A percentile compares a stretch with the other conserved stretches of the same genome.
These are phyloP conservation scores for Chernovozyma aurita DNA, from an alignment of 1,139 yeast genomes.

Conservation along the genomic window DNA sequence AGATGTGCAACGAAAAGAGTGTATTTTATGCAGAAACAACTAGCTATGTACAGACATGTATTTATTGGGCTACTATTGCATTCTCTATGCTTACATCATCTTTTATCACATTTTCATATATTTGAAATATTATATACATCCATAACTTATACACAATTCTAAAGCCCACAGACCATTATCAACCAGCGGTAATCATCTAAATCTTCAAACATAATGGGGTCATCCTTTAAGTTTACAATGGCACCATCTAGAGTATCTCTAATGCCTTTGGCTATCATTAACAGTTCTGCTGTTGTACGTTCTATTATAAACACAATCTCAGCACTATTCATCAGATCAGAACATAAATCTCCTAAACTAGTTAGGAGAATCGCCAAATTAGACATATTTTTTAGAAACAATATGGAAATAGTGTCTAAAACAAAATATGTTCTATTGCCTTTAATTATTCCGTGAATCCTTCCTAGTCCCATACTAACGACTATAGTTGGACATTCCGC, in stretches of 20 bases:
- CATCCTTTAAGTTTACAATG: neutral
- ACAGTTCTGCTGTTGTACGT: neutral
- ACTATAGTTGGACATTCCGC: neutral
- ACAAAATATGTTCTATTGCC: neutral
- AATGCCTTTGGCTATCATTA: neutral
- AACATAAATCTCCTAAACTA: neutral
- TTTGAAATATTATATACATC: too few relatives aligned
- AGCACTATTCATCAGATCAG: neutral
- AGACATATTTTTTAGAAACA: neutral
- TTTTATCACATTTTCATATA: too few relatives aligned
- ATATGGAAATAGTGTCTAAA: neutral
- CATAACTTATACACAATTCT: too few relatives aligned
- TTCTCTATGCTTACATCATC: too few relatives aligned
- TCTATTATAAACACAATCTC: neutral
- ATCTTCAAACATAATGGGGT: neutral
- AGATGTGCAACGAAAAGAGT: too few relatives aligned
- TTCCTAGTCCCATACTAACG: neutral
- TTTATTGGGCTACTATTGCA: too few relatives aligned
- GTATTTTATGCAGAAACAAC: too few relatives aligned
- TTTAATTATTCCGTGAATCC: neutral
- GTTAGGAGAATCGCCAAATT: neutral
- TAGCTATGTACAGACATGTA: too few relatives aligned
- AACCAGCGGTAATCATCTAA: conserved; percentile 3
- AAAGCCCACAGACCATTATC: neutral
- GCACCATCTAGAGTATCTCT: conserved; percentile 1